Evolutionary conservation across 805 yeast species (phyloP).

Genomic region (Phaffomyces antillensis): DNA sequence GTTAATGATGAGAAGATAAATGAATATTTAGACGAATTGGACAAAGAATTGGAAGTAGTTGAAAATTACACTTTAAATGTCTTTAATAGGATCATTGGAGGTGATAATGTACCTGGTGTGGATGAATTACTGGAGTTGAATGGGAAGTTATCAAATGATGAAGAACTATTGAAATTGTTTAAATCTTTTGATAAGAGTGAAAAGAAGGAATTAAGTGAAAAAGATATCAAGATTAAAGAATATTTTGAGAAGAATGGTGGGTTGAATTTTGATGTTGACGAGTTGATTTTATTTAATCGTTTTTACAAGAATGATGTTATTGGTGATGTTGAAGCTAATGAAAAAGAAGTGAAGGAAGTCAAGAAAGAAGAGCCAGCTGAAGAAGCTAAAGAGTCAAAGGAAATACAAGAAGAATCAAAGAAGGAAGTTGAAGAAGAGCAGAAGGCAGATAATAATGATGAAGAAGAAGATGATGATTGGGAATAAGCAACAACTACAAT

Average conservation of each 20-base stretch:
- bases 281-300: neutral
- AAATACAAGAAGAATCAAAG: slow-evolving; percentile 46
- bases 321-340: neutral
- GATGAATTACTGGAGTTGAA: slow-evolving; percentile 15
- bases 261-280: neutral
- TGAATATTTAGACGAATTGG: slow-evolving; percentile 61
- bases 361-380: slow-evolving; percentile 29
- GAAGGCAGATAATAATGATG: slow-evolving; percentile 14
- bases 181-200: slow-evolving; percentile 11
- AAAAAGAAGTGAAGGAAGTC: neutral
- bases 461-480: slow-evolving; percentile 9
- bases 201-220: slow-evolving; percentile 33
- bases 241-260: neutral
- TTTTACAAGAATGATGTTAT: neutral
- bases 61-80: slow-evolving; percentile 62
- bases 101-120: slow-evolving; percentile 15
- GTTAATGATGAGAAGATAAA: slow-evolving; percentile 39
- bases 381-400: slow-evolving; percentile 32
- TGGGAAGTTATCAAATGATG: neutral
- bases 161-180: neutral
- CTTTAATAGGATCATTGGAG: slow-evolving; percentile 40
- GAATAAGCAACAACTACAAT: neutral
- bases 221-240: neutral
- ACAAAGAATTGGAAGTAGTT: slow-evolving; percentile 62
- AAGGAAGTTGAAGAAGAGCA: slow-evolving; percentile 24